phyloP scores from a whole-genome alignment of 345 rosid genomes.

The Punica granatum region DNA sequence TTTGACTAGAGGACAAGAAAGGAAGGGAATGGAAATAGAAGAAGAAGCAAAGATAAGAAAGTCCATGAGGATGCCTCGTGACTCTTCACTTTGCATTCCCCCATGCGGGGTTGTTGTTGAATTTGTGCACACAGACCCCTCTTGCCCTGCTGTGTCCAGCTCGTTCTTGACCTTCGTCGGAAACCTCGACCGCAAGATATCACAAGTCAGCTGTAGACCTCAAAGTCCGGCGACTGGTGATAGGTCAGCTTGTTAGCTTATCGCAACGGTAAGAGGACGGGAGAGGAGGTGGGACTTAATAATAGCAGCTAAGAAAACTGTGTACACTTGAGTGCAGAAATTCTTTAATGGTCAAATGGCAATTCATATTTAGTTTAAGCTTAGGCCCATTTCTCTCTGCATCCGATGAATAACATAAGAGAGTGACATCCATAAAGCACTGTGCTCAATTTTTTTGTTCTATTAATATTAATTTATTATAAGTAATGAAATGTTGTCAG shows the following conservation, averaged over 20 bases:
- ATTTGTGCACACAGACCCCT: background rate
- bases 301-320: background rate
- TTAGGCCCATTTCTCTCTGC: background rate
- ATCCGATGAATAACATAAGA: background rate
- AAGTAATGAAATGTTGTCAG: too few relatives aligned
- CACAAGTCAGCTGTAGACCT: background rate
- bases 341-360: background rate
- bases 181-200: background rate
- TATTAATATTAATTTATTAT: too few relatives aligned
- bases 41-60: background rate
- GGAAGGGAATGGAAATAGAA: background rate
- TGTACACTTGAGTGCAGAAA: background rate
- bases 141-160: background rate
- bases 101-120: background rate
- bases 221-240: background rate
- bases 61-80: background rate
- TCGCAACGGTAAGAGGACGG: too few relatives aligned
- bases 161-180: background rate
- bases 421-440: too few relatives aligned
- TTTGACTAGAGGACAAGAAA: background rate
- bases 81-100: background rate
- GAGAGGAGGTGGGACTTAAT: too few relatives aligned
- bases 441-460: too few relatives aligned
- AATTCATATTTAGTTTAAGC: conserved; percentile 1
- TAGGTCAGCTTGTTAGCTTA: background rate